phyloP scores from a whole-genome alignment of 371 early-diverging fungal species.

The Lichtheimia corymbifera region DNA sequence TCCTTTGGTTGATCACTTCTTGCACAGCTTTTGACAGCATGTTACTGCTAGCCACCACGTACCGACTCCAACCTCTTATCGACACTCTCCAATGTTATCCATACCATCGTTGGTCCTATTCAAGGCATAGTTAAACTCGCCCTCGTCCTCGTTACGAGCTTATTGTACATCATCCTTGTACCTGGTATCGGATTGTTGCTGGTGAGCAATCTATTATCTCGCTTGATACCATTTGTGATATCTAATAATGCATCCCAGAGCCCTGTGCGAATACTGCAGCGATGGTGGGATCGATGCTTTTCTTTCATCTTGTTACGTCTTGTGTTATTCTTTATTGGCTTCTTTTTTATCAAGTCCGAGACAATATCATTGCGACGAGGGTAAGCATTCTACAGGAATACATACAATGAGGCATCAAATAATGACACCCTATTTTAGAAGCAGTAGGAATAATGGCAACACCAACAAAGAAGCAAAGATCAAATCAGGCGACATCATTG shows the following conservation, averaged over 20 bases:
- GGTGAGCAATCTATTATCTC: constrained; percentile 19
- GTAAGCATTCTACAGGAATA: constrained; percentile 21
- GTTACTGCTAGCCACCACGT: constrained; percentile 35
- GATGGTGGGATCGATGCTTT: constrained; percentile 40
- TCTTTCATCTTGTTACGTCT: constrained; percentile 42
- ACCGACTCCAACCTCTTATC: constrained; percentile 35
- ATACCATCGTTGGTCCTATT: constrained; percentile 48
- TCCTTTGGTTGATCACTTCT: not conserved
- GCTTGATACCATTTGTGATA: not conserved
- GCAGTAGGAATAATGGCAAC: constrained; percentile 5
- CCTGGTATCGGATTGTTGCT: constrained; percentile 27
- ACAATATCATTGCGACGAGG: constrained; percentile 54
- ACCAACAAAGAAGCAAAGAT: constrained; percentile 19
- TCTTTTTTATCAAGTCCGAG: constrained; percentile 64
- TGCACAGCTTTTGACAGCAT: not conserved
- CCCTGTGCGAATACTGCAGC: constrained; percentile 35
- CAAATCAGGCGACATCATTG: constrained; percentile 69
- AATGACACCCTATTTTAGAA: not conserved
- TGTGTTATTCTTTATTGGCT: constrained; percentile 63
- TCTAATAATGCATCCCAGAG: not conserved
- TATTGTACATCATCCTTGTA: constrained; percentile 40
- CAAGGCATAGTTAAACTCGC: constrained; percentile 46
- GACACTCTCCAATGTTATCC: constrained; percentile 34
- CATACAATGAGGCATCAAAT: too few species aligned
- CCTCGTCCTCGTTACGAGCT: constrained; percentile 28